Conservation (phyloP, 257 asterid species). For the Fraxinus americana region DNA sequence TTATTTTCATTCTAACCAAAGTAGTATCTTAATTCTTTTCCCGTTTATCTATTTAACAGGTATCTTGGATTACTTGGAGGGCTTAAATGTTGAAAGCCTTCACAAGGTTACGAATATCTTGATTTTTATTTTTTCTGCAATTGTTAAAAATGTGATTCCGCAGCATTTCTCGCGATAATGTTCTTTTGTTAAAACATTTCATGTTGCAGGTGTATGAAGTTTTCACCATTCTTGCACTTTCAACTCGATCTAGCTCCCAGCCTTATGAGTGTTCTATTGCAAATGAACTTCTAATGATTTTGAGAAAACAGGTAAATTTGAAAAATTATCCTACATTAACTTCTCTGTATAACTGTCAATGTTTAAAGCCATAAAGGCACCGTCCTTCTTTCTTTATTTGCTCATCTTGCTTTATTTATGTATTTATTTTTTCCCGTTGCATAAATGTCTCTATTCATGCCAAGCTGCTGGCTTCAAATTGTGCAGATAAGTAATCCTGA, state of each 20-base stretch:
- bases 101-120: constrained; percentile 55
- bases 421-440: background rate
- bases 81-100: constrained; percentile 63
- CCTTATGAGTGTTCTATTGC: constrained; percentile 69
- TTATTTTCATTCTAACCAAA: constrained; percentile 3
- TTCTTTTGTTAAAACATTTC: constrained; percentile 25
- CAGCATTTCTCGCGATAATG: constrained; percentile 11
- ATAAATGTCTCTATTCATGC: constrained; percentile 1
- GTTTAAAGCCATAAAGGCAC: constrained; percentile 4
- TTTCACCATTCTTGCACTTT: constrained; percentile 72
- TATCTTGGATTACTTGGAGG: constrained; percentile 87
- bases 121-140: constrained; percentile 7
- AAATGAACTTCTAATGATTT: constrained; percentile 79
- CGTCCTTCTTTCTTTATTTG: background rate
- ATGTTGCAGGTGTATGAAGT: constrained; percentile 77
- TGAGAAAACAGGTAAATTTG: constrained; percentile 71
- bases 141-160: constrained; percentile 13
- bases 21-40: constrained; percentile 18
- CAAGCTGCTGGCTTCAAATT: constrained; percentile 30
- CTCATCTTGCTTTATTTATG: background rate
- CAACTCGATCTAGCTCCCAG: constrained; percentile 56
- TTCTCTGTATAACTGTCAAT: constrained; percentile 3
- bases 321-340: constrained; percentile 12
- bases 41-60: constrained; percentile 45
- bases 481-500: constrained; percentile 76